Conservation (phyloP, 1,139 yeast genomes). For the Ogataea hybrid region DNA sequence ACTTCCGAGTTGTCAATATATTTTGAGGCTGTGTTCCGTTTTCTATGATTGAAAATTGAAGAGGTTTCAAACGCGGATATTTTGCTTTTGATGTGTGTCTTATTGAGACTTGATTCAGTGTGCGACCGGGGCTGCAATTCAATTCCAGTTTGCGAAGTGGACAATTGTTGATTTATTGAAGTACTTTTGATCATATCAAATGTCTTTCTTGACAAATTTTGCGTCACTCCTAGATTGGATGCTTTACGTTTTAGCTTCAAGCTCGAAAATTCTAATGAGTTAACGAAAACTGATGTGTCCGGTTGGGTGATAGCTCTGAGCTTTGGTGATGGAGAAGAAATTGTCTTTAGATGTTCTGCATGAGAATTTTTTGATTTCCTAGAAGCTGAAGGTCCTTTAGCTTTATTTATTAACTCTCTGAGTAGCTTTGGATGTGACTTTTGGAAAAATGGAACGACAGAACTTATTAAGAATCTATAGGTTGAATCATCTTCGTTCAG, state of each 20-base stretch:
- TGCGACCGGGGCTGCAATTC: no score
- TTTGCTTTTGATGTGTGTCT: no score
- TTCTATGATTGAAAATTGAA: slow-evolving; percentile 21
- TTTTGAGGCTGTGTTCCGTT: slow-evolving; percentile 13
- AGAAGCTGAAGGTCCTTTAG: slow-evolving; percentile 28
- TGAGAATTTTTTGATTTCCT: slow-evolving; percentile 2
- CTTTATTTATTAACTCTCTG: slow-evolving; percentile 26
- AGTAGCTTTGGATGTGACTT: slow-evolving; percentile 25
- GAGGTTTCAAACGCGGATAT: not conserved
- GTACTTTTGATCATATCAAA: slow-evolving; percentile 30
- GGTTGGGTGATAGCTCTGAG: no score
- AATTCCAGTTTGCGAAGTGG: not conserved
- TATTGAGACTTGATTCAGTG: no score
- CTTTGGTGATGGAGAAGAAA: no score
- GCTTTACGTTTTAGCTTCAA: slow-evolving; percentile 24
- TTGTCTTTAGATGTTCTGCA: no score
- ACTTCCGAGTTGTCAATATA: no score
- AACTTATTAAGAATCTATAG: slow-evolving; percentile 24
- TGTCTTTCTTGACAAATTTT: slow-evolving; percentile 29
- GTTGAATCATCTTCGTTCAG: slow-evolving; percentile 28
- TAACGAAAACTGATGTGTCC: slow-evolving; percentile 1
- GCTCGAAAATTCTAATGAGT: slow-evolving; percentile 18
- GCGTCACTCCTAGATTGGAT: slow-evolving; percentile 23
- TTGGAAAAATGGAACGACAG: slow-evolving; percentile 31
- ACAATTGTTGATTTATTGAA: slow-evolving; percentile 16